These are phyloP conservation scores for Globisporangium radiosum DNA, from an alignment of 352 stramenopile species.

Conservation along the genomic window DNA sequence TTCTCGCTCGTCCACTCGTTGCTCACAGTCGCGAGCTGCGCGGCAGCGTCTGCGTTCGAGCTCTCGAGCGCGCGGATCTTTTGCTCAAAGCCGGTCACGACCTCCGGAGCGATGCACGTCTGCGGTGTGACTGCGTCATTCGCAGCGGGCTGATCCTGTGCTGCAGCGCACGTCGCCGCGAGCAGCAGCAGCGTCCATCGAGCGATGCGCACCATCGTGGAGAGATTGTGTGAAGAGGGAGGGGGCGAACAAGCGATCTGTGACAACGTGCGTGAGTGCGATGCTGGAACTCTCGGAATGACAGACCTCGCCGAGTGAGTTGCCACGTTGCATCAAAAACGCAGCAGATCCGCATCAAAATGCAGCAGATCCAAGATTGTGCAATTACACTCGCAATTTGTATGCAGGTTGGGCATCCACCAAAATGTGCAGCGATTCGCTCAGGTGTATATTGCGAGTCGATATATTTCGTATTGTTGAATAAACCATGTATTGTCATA, in stretches of 20 bases:
- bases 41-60: conserved; percentile 30
- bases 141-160: conserved; percentile 7
- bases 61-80: conserved; percentile 38
- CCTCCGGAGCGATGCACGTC: conserved; percentile 27
- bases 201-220: conserved; percentile 27
- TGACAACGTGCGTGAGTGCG: too few relatives aligned
- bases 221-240: too few relatives aligned
- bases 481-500: too few relatives aligned
- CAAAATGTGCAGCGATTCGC: too few relatives aligned
- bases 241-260: too few relatives aligned
- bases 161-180: conserved; percentile 24
- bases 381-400: neutral
- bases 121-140: conserved; percentile 14
- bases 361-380: neutral
- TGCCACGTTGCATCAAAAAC: neutral
- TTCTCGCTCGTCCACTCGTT: conserved; percentile 31
- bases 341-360: neutral
- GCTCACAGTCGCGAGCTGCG: conserved; percentile 28
- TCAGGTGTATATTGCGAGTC: too few relatives aligned
- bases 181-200: conserved; percentile 32
- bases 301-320: neutral
- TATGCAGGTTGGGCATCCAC: neutral
- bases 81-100: conserved; percentile 33
- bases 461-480: too few relatives aligned
- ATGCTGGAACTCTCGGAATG: neutral